A percentile compares a stretch with the other conserved stretches of the same genome.
phyloP scores from a whole-genome alignment of 352 stramenopile genomes.

The Pythium vanterpoolii region DNA sequence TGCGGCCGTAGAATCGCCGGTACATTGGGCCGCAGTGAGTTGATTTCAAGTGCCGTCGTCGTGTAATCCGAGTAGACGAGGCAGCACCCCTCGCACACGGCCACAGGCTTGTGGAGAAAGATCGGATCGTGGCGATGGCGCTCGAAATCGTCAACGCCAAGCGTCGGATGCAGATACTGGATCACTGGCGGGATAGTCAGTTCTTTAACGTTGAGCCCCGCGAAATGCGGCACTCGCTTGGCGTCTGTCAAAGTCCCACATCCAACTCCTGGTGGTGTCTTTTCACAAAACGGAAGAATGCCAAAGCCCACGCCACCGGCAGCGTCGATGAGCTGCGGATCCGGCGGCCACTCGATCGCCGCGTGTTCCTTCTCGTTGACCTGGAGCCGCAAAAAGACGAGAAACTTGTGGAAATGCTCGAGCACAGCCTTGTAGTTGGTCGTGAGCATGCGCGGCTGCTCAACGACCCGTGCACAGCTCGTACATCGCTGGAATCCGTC shows the following conservation, averaged over 20 bases:
- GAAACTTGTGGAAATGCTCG: conserved; percentile 90
- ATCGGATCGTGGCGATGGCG: conserved; percentile 90
- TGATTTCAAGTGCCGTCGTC: conserved; percentile 67
- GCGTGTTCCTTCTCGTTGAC: conserved; percentile 41
- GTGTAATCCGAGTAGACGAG: conserved; percentile 91
- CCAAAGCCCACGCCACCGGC: conserved; percentile 93
- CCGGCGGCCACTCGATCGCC: conserved; percentile 87
- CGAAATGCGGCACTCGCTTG: neutral
- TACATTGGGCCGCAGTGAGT: conserved; percentile 54
- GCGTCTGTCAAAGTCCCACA: neutral
- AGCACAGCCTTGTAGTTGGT: conserved; percentile 94
- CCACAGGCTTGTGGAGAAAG: conserved; percentile 92
- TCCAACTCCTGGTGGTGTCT: conserved; percentile 4
- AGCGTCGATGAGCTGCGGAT: conserved; percentile 82
- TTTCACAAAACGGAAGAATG: conserved; percentile 51
- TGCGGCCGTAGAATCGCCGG: conserved; percentile 66
- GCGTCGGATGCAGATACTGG: conserved; percentile 84
- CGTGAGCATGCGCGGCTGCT: conserved; percentile 67
- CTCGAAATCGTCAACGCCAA: conserved; percentile 81
- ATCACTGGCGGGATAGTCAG: conserved; percentile 91
- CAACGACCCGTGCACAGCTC: conserved; percentile 78
- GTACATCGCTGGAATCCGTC: conserved; percentile 58
- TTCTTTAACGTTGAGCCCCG: conserved; percentile 40
- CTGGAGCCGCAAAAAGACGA: conserved; percentile 56
- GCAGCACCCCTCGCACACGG: conserved; percentile 92